Base-by-base conservation (phyloP, 805 yeast species). In the Ogataea paradorogensis region DNA sequence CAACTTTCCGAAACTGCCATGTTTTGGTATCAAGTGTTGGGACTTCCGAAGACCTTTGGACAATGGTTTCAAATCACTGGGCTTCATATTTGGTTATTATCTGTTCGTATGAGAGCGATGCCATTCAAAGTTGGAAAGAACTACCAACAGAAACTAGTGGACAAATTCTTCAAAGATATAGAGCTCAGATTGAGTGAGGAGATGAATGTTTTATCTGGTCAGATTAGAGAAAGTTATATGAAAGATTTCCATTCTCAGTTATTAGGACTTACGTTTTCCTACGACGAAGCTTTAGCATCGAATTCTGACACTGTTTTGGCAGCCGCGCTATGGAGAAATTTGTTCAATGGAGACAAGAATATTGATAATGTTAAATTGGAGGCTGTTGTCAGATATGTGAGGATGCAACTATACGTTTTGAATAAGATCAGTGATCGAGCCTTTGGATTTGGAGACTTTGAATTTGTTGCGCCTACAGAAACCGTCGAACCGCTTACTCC, bases 51-150 rank as follows among this genome's bases (percentile, higher is more conserved):
- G 58, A 83, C 97, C 1, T 90, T 91, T 58, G 79, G 91, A n/a
- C 95, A 89, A 62, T 91, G 96, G 96, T 91, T 83, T 62, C 98
- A 91, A 65, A 84, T 93, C 46, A 85, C 96, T 6, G 71, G 83
- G 1, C 71, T 93, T 50, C 99, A 93, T 62, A 80, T 86, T 44
- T 93, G 99, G 99, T 81, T 93, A 56, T 70, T 93, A 32, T 83
- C 84, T 50, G 95, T 86, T 13, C 81, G 99, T 59, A 90, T 93
- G 96, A 80, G 99, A 62, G 95, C 95, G 8, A 74, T 93, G 84
- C 98, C 98, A 0, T 83, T 82, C 60, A 83, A 87, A 55, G 81
- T 86, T 58, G 95, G 96, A 28, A 78, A 78, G 52, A 84, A 82
- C 58, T 93, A 90, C 63, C 96, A 93, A 63, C 96, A 90, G 63